These are phyloP conservation scores for Alternaria brassicae DNA, from an alignment of 2,329 filamentous ascomycete species.

Conservation along the genomic window DNA sequence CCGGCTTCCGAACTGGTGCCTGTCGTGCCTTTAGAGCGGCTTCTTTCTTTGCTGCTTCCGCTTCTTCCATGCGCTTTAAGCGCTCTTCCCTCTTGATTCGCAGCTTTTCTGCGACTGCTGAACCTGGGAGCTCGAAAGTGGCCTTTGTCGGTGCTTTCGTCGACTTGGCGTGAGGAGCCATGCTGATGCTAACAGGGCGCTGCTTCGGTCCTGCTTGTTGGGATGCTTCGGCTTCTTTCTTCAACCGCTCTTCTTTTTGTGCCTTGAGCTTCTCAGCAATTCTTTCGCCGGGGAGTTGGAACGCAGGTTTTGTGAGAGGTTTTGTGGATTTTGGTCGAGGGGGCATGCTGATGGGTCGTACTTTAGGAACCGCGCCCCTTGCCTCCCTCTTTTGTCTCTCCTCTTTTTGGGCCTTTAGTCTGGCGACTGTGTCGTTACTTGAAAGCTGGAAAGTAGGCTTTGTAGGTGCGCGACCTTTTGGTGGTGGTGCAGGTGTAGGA, in stretches of 20 bases:
- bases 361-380: conserved; percentile 36
- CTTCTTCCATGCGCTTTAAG: conserved; percentile 43
- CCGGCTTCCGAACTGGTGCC: conserved; percentile 54
- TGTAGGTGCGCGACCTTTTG: conserved; percentile 60
- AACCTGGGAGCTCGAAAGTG: conserved; percentile 62
- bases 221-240: conserved; percentile 36
- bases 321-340: conserved; percentile 60
- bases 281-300: conserved; percentile 62
- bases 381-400: conserved; percentile 57
- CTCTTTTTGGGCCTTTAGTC: conserved; percentile 60
- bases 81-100: conserved; percentile 46
- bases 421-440: conserved; percentile 61
- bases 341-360: conserved; percentile 56
- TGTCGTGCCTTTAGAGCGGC: conserved; percentile 45
- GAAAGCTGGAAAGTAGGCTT: conserved; percentile 60
- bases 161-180: conserved; percentile 54
- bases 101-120: conserved; percentile 54
- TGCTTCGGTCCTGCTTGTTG: conserved; percentile 6
- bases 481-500: conserved; percentile 54
- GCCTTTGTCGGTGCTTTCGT: conserved; percentile 59
- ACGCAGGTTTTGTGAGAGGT: conserved; percentile 58
- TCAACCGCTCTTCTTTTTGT: conserved; percentile 43
- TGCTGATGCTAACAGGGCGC: conserved; percentile 29
- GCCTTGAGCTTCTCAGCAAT: conserved; percentile 50
- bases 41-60: conserved; percentile 47